Conservation (phyloP, 2,329 filamentous ascomycete genomes). For the Blastomyces gilchristii region DNA sequence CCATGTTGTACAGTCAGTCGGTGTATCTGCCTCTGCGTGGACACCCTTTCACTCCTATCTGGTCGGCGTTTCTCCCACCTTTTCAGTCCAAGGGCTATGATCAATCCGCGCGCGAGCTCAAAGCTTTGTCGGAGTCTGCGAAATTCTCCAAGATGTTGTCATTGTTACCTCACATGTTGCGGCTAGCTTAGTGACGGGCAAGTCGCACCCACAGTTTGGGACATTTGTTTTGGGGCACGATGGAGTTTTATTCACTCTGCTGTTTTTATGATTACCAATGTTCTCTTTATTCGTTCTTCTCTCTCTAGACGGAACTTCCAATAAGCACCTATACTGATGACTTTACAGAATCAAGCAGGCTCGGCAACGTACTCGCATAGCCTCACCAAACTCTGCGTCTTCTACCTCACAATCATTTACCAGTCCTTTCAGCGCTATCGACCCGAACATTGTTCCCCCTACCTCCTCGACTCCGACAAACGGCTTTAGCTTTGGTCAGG, state of each 20-base stretch:
- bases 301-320: neutral
- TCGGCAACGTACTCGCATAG: constrained; percentile 20
- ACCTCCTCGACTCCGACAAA: constrained; percentile 17
- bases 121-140: neutral
- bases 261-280: neutral
- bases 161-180: neutral
- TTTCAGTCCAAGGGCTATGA: neutral
- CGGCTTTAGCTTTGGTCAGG: constrained; percentile 28
- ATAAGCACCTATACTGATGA: constrained; percentile 7
- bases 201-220: neutral
- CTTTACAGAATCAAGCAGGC: constrained; percentile 24
- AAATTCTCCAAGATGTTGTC: neutral
- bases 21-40: neutral
- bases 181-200: neutral
- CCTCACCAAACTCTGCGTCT: constrained; percentile 15
- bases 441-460: constrained; percentile 24
- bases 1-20: neutral
- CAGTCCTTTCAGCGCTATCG: constrained; percentile 23
- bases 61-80: neutral
- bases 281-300: neutral
- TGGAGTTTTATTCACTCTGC: neutral
- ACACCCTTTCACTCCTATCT: neutral
- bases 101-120: neutral
- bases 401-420: constrained; percentile 17
- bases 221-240: neutral